phyloP scores from a whole-genome alignment of 2,329 filamentous ascomycete species.

The Epichloe sp. region DNA sequence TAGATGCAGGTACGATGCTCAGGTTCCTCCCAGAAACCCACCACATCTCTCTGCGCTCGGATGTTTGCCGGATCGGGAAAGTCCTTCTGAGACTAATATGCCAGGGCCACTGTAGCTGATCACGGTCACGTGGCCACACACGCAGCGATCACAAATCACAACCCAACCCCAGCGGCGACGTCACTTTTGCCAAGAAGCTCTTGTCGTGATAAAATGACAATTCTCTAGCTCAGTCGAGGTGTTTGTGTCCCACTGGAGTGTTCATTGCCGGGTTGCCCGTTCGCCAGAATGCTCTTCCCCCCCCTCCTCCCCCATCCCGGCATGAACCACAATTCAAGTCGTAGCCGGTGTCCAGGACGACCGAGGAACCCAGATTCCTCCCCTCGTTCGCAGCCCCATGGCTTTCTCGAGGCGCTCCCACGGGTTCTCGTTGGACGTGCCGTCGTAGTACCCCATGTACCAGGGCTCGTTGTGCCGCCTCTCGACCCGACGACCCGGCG shows the following conservation, averaged over 20 bases:
- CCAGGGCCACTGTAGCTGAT: background rate
- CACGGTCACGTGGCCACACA: background rate
- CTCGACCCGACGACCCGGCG: background rate
- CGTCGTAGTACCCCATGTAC: conserved; percentile 53
- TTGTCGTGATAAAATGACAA: no score
- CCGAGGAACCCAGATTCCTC: conserved; percentile 32
- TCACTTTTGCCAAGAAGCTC: background rate
- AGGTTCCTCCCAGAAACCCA: background rate
- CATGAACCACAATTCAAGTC: background rate
- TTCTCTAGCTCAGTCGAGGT: background rate
- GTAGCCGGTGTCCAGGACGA: background rate
- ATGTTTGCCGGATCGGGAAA: background rate
- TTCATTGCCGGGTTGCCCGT: no score
- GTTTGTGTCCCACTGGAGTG: no score
- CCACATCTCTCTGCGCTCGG: background rate
- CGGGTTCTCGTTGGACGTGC: conserved; percentile 57
- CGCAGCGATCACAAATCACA: no score
- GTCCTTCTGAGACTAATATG: background rate
- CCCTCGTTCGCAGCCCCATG: conserved; percentile 28
- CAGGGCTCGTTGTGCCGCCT: background rate
- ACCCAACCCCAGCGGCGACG: background rate
- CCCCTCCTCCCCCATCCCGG: no score
- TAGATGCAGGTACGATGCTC: background rate
- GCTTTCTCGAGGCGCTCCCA: conserved; percentile 47
- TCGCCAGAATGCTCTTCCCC: no score